Evolutionary conservation across 1,139 yeast genomes (phyloP).

Genomic region (Blastobotrys capitulatus): DNA sequence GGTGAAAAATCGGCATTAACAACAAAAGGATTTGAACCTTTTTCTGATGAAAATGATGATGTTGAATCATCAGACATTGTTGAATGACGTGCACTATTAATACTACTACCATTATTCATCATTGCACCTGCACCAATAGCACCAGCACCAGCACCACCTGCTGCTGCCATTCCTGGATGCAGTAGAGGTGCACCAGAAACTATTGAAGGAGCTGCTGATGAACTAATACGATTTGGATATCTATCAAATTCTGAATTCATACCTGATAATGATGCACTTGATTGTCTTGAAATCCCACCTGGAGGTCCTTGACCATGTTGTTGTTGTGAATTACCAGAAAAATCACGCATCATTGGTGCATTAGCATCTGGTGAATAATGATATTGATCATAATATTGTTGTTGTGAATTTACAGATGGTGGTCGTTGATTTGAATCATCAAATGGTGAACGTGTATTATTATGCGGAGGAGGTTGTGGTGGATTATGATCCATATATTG

Average conservation of each 20-base stretch:
- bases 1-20: slow-evolving; percentile 53
- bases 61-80: slow-evolving; percentile 26
- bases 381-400: slow-evolving; percentile 9
- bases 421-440: slow-evolving; percentile 3
- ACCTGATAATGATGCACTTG: slow-evolving; percentile 24
- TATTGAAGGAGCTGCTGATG: slow-evolving; percentile 29
- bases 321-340: slow-evolving; percentile 7
- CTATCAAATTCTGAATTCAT: slow-evolving; percentile 34
- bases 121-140: slow-evolving; percentile 14
- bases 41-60: slow-evolving; percentile 25
- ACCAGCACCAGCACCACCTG: neutral
- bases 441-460: slow-evolving; percentile 3
- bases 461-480: slow-evolving; percentile 4
- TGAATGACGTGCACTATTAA: slow-evolving; percentile 19
- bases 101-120: slow-evolving; percentile 11
- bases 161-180: slow-evolving; percentile 9
- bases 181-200: slow-evolving; percentile 22
- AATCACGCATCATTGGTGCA: slow-evolving; percentile 12
- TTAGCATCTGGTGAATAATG: slow-evolving; percentile 9
- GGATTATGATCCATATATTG: neutral
- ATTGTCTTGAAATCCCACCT: slow-evolving; percentile 20
- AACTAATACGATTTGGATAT: slow-evolving; percentile 32
- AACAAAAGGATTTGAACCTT: slow-evolving; percentile 28
- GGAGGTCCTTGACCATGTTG: slow-evolving; percentile 10
- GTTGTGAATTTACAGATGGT: slow-evolving; percentile 3